Evolutionary conservation across 164 flowering plant genomes (phyloP), one percentile per base, ranked within the genome.

Genomic region (Magnolia kwangsiensis): DNA sequence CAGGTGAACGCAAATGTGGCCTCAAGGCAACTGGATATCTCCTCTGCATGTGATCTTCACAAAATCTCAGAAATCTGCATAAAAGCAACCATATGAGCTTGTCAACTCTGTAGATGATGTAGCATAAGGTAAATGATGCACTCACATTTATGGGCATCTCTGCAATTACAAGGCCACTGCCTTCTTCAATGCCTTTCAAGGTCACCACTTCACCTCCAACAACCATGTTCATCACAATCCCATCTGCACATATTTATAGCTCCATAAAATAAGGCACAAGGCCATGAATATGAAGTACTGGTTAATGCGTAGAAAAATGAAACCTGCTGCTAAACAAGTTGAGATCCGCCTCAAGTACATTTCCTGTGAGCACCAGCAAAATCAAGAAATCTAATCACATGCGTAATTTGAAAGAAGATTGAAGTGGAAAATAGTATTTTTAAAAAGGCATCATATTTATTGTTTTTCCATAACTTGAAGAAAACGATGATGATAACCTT

Each of bases 171-270:
- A 94, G 89, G 72, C 84, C 81, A 74, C 85, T 88, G 84, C 87
- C 86, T 83, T 94, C 98, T 80, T 93, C 98, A 69, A 94, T 80
- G 83, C 84, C 83, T 86, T 87, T 94, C 72, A 96, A 88, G 78
- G 89, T 87, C 71, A 88, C 89, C 66, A 96, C 98, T 87, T 96
- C 99, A 83, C 99, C 99, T 37, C 99, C 99, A 76, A 90, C 96
- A 82, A 94, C 97, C 98, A 94, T 92, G 84, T 92, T 96, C 77
- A 94, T 92, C 74, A 94, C 95, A 59, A 94, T 88, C 63, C 98
- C 99, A 89, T 94, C 98, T 96, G 89, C 83, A 84, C n/a, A 82
- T 72, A 74, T 67, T 66, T n/a, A 72, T 64, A 69, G 59, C 50
- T 49, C 74, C 55, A 74, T 51, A 21, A 69, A 64, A 8, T 73